Base-by-base conservation (phyloP, 2,329 filamentous ascomycete species). In the Teratosphaeria epicoccoides region DNA sequence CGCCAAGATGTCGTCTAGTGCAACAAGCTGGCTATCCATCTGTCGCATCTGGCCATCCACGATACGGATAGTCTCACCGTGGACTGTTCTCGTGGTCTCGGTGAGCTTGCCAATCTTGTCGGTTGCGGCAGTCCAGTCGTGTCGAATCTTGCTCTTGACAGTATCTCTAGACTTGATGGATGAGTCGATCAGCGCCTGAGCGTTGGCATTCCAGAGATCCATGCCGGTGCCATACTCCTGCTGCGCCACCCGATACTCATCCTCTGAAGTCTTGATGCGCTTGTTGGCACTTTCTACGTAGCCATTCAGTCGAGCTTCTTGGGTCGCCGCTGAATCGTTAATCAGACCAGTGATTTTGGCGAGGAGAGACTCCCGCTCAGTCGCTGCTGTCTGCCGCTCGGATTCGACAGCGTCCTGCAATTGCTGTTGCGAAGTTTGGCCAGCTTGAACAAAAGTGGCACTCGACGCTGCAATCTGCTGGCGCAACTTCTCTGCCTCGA, bases 31-130 rank as follows among this genome's bases (percentile, higher is more conserved):
- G n/a, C 77, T 79, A 55, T 87, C 84, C 64, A 98, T 85, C 59
- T 95, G 87, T 51, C 80, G 78, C 72, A 94, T 87, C 70, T 98
- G 93, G 52, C 86, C 84, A 63, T 91, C 87, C 11, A 97, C 90
- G 52, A 94, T 91, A 6, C 84, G 84, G 25, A 95, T 82, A 0
- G 91, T 96, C 70, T 95, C 87, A 28, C 86, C 85, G 59, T 98
- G 90, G 1, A 97, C 89, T 2, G 87, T 87, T 60, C 87, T 85
- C 0, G 91, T 90, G 0, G 87, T 87, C 6, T 80, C 78, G 60
- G 91, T 87, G 60, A 98, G 91, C 5, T 85, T 83, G n/a, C 77
- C 82, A 61, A 89, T 94, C 63, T 87, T 84, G 52, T 85, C 78
- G 60, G 88, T 87, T 33, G 91, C 88, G 25, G 73, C 82, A 55